These are phyloP conservation scores for Warburgia ugandensis DNA, from an alignment of 164 flowering plant species.

Conservation along the genomic window DNA sequence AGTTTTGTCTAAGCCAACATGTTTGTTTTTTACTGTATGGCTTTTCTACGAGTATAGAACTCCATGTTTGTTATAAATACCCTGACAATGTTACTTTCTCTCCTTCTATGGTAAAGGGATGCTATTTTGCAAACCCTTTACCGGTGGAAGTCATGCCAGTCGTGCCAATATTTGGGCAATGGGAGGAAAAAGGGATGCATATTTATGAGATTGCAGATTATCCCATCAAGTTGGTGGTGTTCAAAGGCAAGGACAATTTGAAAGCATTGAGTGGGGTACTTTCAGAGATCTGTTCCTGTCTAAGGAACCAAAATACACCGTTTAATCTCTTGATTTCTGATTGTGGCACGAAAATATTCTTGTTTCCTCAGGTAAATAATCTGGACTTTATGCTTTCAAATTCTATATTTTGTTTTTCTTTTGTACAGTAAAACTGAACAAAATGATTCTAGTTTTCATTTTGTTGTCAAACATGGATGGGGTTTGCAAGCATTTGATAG, in stretches of 20 bases:
- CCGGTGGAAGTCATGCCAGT: slow-evolving; percentile 24
- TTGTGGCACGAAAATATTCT: slow-evolving; percentile 21
- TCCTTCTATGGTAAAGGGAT: slow-evolving; percentile 15
- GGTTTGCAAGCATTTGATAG: too few species aligned
- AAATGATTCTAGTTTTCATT: too few species aligned
- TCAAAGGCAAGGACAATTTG: slow-evolving; percentile 10
- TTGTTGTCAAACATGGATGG: too few species aligned
- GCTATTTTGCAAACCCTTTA: slow-evolving; percentile 27
- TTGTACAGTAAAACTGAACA: too few species aligned
- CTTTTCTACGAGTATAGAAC: neutral
- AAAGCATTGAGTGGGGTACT: slow-evolving; percentile 13
- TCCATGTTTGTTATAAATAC: neutral
- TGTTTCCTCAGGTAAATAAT: slow-evolving; percentile 28
- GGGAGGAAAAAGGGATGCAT: slow-evolving; percentile 8
- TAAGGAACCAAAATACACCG: slow-evolving; percentile 12
- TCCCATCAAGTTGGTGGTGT: slow-evolving; percentile 21
- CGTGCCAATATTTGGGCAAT: slow-evolving; percentile 10
- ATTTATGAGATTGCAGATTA: slow-evolving; percentile 16
- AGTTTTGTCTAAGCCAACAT: too few species aligned
- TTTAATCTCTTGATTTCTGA: slow-evolving; percentile 22
- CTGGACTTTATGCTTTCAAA: too few species aligned
- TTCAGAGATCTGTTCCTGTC: slow-evolving; percentile 17
- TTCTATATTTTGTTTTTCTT: too few species aligned
- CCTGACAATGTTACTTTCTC: too few species aligned
- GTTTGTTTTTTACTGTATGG: too few species aligned